Evolutionary conservation across 169 alveolate genomes (phyloP), one percentile per base, ranked within the genome.

Genomic region (Cryptosporidium viatorum): DNA sequence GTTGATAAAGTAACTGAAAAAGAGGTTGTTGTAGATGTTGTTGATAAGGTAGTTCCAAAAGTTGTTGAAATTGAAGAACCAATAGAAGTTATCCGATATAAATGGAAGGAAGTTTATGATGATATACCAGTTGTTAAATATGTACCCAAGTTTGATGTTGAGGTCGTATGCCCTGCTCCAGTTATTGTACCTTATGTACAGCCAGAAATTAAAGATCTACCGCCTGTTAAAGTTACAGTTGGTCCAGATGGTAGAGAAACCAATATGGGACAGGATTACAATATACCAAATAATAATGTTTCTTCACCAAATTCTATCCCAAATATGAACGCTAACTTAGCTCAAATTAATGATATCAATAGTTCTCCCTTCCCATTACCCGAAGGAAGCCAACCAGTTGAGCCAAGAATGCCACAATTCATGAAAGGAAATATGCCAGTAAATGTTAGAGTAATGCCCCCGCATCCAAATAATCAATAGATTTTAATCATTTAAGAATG

Each of bases 131-230:
- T 94, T 35, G 93, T 93, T 75, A 94, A 94, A 86, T 94, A 94
- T 80, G 95, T 94, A 9, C 97, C 97, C 26, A 94, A 94, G 84
- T 93, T 94, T 70, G 97, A 94, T 71, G 96, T 94, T 26, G 97
- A 94, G 70, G 94, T 94, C 43, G 97, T 93, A 70, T 94, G 96
- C 84, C 97, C 97, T 31, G 95, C 97, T 23, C 96, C 97, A 21
- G 91, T 94, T 59, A 94, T 94, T 45, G 95, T 94, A 6, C 97
- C 97, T 14, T 94, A 94, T 91, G 95, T 95, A 21, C 95, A 93
- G 65, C 95, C 94, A 86, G 93, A 91, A 50, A 92, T 94, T 50
- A 94, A 93, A 68, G 95, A 94, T 68, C 92, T 94, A 84, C 96
- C 97, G 18, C 94, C 97, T 59, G 94, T 94, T 39, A 94, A 93